Evolutionary conservation across 371 early-diverging fungal genomes (phyloP).

Genomic region (Apophysomyces variabilis): DNA sequence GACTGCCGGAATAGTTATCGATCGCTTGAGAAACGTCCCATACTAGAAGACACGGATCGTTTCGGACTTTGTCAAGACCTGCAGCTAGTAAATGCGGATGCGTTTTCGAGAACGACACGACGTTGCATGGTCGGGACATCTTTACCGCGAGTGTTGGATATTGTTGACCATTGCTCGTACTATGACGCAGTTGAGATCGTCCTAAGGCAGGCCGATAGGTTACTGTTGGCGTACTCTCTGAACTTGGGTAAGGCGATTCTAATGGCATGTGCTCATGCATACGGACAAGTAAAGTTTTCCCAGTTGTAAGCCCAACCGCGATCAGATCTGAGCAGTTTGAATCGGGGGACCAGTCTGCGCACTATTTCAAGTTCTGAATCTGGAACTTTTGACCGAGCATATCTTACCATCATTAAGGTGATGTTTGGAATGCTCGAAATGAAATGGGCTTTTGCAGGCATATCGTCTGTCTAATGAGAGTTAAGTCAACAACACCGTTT

Average conservation of each 20-base stretch:
- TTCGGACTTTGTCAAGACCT: conserved; percentile 78
- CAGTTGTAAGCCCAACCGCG: conserved; percentile 75
- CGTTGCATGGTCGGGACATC: conserved; percentile 74
- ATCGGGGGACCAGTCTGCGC: conserved; percentile 81
- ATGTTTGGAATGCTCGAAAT: conserved; percentile 67
- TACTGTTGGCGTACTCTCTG: conserved; percentile 3
- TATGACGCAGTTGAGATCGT: conserved; percentile 14
- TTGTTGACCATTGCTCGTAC: conserved; percentile 24
- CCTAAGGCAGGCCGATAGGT: not conserved
- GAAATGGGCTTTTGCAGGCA: conserved; percentile 53
- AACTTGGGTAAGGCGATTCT: conserved; percentile 8
- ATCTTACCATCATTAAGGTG: conserved; percentile 64
- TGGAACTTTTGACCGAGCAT: not conserved
- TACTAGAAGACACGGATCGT: conserved; percentile 73
- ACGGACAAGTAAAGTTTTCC: conserved; percentile 64
- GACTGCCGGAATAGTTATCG: conserved; percentile 35
- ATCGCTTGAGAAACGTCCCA: conserved; percentile 74
- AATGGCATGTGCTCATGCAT: conserved; percentile 52
- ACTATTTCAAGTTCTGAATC: conserved; percentile 41
- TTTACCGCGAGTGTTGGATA: conserved; percentile 61
- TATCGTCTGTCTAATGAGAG: conserved; percentile 45
- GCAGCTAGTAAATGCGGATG: conserved; percentile 67
- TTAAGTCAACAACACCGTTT: not conserved
- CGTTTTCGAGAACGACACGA: conserved; percentile 70
- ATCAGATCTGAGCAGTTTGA: conserved; percentile 65